A percentile compares a stretch with the other conserved stretches of the same genome.
Evolutionary conservation across 1,139 yeast species (phyloP).

Genomic region (Arxiozyma heterogenica): DNA sequence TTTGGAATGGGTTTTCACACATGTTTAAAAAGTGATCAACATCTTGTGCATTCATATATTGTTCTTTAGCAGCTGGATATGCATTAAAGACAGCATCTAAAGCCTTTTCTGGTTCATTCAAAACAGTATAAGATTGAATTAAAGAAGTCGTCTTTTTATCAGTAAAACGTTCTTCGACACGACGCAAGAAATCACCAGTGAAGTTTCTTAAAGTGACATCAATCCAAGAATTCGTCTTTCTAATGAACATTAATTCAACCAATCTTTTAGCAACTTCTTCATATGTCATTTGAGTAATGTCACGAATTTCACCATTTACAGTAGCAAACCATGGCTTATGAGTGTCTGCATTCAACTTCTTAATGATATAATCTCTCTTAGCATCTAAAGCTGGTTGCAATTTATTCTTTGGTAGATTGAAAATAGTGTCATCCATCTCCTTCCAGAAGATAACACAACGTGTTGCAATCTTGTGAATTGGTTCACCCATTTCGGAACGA

Average conservation of each 20-base stretch:
- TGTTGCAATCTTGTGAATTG: constrained; percentile 96
- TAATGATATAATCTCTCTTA: constrained; percentile 80
- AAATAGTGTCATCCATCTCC: constrained; percentile 89
- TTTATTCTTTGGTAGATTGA: constrained; percentile 84
- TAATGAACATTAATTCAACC: constrained; percentile 81
- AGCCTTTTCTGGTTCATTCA: constrained; percentile 57
- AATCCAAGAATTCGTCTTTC: constrained; percentile 77
- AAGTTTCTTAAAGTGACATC: constrained; percentile 80
- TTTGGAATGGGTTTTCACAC: constrained; percentile 77
- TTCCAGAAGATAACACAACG: constrained; percentile 97
- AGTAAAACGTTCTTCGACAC: constrained; percentile 95
- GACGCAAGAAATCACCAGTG: constrained; percentile 76
- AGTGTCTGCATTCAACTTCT: constrained; percentile 81
- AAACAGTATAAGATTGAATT: constrained; percentile 62
- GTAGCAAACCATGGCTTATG: constrained; percentile 94
- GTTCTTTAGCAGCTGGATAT: constrained; percentile 67
- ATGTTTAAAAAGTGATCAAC: constrained; percentile 82
- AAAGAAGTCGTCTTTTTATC: constrained; percentile 48
- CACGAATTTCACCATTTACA: constrained; percentile 64
- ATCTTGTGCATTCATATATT: constrained; percentile 90
- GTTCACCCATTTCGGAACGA: constrained; percentile 98
- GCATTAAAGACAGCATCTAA: constrained; percentile 52
- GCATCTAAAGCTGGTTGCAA: constrained; percentile 69
- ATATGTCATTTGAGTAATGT: constrained; percentile 92
- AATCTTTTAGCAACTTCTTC: constrained; percentile 81